These are phyloP conservation scores for Heracleum sosnowskyi DNA, from an alignment of 129 eudicot species.

Conservation along the genomic window DNA sequence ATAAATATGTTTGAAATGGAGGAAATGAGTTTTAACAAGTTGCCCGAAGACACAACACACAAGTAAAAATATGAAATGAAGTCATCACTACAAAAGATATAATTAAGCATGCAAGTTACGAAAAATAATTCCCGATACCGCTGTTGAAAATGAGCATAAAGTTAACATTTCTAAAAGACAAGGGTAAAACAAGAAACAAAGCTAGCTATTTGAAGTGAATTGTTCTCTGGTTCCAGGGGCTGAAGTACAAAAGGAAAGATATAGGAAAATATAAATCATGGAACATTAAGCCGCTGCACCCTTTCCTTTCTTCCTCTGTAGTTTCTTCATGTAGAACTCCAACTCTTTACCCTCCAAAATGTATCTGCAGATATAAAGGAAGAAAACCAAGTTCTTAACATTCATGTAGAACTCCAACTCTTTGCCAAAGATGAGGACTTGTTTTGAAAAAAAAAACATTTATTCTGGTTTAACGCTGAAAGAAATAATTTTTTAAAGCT, in stretches of 20 bases:
- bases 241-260: not conserved
- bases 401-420: too few species aligned
- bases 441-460: too few species aligned
- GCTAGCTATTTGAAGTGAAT: not conserved
- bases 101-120: too few species aligned
- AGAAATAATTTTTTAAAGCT: not conserved
- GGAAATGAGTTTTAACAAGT: not conserved
- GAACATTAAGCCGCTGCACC: conserved; percentile 28
- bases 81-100: too few species aligned
- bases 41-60: not conserved
- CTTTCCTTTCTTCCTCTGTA: conserved; percentile 86
- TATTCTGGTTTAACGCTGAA: not conserved
- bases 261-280: not conserved
- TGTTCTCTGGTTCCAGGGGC: not conserved
- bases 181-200: not conserved
- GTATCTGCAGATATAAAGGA: conserved; percentile 25
- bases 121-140: not conserved
- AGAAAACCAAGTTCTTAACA: not conserved
- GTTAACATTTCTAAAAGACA: too few species aligned
- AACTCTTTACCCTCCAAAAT: conserved; percentile 87
- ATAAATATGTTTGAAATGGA: not conserved
- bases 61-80: too few species aligned
- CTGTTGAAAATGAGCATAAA: not conserved
- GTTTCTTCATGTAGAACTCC: conserved; percentile 79
- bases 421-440: too few species aligned